Base-by-base conservation (phyloP, 2,329 filamentous ascomycete genomes). In the Cladosporium sp. region DNA sequence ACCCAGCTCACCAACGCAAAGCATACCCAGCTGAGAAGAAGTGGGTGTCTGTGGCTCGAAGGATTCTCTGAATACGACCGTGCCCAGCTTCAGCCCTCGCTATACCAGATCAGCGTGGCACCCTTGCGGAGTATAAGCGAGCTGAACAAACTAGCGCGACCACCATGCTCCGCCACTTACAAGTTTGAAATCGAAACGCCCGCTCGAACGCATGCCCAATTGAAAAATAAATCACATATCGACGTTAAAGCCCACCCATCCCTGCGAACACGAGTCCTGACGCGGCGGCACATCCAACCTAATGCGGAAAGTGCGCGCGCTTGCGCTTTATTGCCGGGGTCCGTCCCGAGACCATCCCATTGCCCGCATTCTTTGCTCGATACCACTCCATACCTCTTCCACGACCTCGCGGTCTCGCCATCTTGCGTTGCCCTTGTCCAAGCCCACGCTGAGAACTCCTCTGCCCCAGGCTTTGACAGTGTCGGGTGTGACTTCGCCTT, bases 331-430 rank as follows among this genome's bases (percentile, higher is more conserved):
- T 32, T 47, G 35, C 54, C 57, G 50, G 20, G 58, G 50, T 19
- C 82, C 83, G 66, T 91, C 88, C 69, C 82, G 86, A 56, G 81
- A 84, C 91, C 91, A 97, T 2, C 91, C 93, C 71, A 87, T 90
- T 60, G 81, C 80, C 67, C 87, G 83, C 94, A 99, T 97, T 62
- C 89, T 88, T 63, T 81, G 82, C 79, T 97, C 94, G 62, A 99
- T 89, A 4, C 84, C 80, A 69, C 88, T 89, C 94, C 94, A 99
- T 61, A 99, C 90, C 59, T 85, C 81, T 79, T 97, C 94, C 9
- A 97, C 91, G 17, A 95, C 86, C 77, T 97, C 94, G 51, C 92
- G 83, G 74, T 99, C 94, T 66, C 93, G 82, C 86, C 93, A 97
- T 60, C 87, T 68, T 39, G 85, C 75, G 57, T 71, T 68, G 0